A percentile compares a stretch with the other conserved stretches of the same genome.
These are phyloP conservation scores for Quercus aquifolioides DNA, from an alignment of 306 rosid genomes.

Conservation along the genomic window DNA sequence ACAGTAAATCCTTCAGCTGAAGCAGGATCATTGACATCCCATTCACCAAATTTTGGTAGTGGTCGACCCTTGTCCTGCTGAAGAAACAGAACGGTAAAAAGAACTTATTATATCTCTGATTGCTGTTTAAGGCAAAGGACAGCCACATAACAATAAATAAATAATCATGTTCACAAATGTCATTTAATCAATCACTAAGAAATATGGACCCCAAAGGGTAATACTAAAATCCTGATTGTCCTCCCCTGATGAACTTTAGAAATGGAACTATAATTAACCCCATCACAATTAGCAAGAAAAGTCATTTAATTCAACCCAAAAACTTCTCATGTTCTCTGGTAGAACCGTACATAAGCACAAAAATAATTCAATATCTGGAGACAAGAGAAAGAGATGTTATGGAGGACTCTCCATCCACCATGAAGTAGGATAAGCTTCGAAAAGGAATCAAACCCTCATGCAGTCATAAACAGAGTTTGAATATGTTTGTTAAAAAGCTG, in stretches of 20 bases:
- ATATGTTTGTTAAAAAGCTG: background rate
- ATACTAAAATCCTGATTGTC: background rate
- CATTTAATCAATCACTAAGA: slow-evolving; percentile 5
- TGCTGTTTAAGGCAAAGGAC: background rate
- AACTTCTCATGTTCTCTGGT: background rate
- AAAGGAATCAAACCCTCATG: background rate
- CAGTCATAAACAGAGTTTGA: background rate
- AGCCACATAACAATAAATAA: background rate
- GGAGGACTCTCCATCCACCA: background rate
- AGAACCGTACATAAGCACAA: slow-evolving; percentile 4
- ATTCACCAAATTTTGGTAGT: slow-evolving; percentile 96
- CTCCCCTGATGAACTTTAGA: slow-evolving; percentile 1
- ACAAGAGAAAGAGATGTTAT: background rate
- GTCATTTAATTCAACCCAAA: background rate
- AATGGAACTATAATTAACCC: slow-evolving; percentile 2
- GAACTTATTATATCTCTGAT: background rate
- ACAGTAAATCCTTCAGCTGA: slow-evolving; percentile 99
- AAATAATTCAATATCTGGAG: background rate
- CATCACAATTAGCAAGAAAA: slow-evolving; percentile 8
- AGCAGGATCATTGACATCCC: slow-evolving; percentile 99
- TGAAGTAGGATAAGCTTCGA: background rate
- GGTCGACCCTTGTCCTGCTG: slow-evolving; percentile 92
- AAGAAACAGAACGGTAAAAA: slow-evolving; percentile 6
- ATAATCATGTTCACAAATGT: background rate
- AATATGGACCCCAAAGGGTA: background rate